Base-by-base conservation (phyloP, 129 eudicot species). In the Artemisia annua region DNA sequence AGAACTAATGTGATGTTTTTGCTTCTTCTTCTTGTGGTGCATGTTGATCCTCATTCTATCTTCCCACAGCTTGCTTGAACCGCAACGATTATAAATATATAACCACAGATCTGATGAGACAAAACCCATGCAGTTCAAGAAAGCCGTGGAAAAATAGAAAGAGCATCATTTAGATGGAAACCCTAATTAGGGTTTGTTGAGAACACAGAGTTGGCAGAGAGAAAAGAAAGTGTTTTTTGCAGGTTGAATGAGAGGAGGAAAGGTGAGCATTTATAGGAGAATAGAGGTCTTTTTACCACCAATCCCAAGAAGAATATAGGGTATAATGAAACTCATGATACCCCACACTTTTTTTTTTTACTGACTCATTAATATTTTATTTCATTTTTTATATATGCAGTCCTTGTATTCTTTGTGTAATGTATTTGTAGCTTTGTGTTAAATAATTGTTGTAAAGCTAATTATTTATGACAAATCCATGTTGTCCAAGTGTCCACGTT, bases 21-120 rank as follows among this genome's bases (percentile, higher is more conserved):
- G 51, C 17, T 68, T 70, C 58, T 66, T 55, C 39, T 60, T 61
- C 43, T 43, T 30, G 43, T 55, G 62, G 72, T 53, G n/a, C n/a
- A n/a, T n/a, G 49, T 53, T 87, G 95, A 83, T 76, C 75, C 82
- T 80, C 67, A 53, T 62, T 80, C 75, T 85, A 84, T 88, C 97
- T 86, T 88, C 97, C 97, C 97, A 92, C 94, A 78, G 93, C 91
- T 92, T 91, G 87, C 85, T 88, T 92, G 96, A 92, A 92, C 97
- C 75, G 88, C 91, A 82, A 72, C 72, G 68, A 67, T 63, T 22
- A 15, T 43, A 59, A n/a, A 35, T 59, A 57, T 56, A 66, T 13
- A 67, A 43, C 4, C 64, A 63, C 65, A 63, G 72, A 70, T 78
- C 82, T 60, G 66, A 53, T 52, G 5, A 20, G 71, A 70, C 67